Base-by-base conservation (phyloP, 2,329 filamentous ascomycete genomes). In the Pezicula radicicola region DNA sequence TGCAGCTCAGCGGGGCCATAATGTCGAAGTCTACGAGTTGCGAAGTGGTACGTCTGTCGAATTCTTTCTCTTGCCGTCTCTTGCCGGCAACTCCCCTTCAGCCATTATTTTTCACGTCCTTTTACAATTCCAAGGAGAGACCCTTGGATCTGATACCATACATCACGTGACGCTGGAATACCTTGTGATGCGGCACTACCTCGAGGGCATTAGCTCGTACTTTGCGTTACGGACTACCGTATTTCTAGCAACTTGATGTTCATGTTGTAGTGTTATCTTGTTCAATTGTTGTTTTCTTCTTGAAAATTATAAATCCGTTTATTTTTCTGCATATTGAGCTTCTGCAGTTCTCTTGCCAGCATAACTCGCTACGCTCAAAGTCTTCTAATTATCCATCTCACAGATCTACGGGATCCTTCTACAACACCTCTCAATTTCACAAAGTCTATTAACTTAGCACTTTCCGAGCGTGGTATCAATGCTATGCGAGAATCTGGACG, bases 361-460 rank as follows among this genome's bases (percentile, higher is more conserved):
- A 25, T 25, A 7, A 25, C 25, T 25, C 25, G 2, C 25, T 37
- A 16, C 35, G 16, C 16, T 37, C 35, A 4, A 37, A 2, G 13
- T 37, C 13, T 37, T 37, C 35, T 37, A 12, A 15, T 37, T 13
- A 37, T 13, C 13, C 35, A 15, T 2, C 16, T 55, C 33, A 19
- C 42, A 97, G 94, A 99, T 74, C 84, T 97, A 46, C 85, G 94
- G 39, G 85, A 95, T 67, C 85, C 88, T 2, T 80, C 83, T 2
- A 96, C 89, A 1, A 84, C 85, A 28, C 92, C 93, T 3, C 78
- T 97, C 55, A 97, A 97, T 71, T 97, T 97, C 67, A 96, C 92
- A 55, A 96, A 91, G 69, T 97, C 94, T n/a, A 99, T 99, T 75
- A 99, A 99, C 66, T 75, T 99, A 50, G 93, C 94, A 19, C 77